Evolutionary conservation across 805 yeast species (phyloP).

Genomic region (Ogataea pignaliae): DNA sequence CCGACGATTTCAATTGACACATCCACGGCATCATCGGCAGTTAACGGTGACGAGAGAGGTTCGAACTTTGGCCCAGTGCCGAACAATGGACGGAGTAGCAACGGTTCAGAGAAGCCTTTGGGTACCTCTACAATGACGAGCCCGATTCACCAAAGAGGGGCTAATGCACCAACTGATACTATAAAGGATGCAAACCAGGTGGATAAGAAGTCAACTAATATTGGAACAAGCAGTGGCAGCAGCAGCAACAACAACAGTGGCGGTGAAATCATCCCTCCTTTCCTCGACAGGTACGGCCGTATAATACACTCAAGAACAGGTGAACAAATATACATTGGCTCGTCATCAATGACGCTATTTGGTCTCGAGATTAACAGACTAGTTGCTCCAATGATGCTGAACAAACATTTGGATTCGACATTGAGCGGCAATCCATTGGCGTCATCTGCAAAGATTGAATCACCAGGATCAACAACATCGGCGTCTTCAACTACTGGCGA

Average conservation of each 20-base stretch:
- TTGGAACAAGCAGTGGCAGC: neutral
- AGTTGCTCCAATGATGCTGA: conserved; percentile 22
- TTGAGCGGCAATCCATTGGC: neutral
- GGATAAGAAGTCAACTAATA: neutral
- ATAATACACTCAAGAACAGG: conserved; percentile 73
- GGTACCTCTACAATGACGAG: no score
- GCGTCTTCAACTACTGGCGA: neutral
- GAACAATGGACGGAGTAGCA: no score
- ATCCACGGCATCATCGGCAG: no score
- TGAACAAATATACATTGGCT: conserved; percentile 70
- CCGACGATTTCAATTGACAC: no score
- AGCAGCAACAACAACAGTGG: conserved; percentile 9
- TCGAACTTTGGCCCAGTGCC: no score
- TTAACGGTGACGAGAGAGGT: no score
- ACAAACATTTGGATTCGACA: neutral
- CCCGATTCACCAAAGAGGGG: no score
- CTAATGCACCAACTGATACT: no score
- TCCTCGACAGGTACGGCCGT: conserved; percentile 67
- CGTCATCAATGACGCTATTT: conserved; percentile 78
- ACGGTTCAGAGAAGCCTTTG: no score
- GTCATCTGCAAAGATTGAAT: conserved; percentile 1
- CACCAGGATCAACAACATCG: conserved; percentile 12
- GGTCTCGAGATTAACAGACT: conserved; percentile 69
- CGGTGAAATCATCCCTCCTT: conserved; percentile 62
- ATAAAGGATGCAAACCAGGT: no score